phyloP scores from a whole-genome alignment of 495 filamentous ascomycete species.

The Xylaria intraflava region DNA sequence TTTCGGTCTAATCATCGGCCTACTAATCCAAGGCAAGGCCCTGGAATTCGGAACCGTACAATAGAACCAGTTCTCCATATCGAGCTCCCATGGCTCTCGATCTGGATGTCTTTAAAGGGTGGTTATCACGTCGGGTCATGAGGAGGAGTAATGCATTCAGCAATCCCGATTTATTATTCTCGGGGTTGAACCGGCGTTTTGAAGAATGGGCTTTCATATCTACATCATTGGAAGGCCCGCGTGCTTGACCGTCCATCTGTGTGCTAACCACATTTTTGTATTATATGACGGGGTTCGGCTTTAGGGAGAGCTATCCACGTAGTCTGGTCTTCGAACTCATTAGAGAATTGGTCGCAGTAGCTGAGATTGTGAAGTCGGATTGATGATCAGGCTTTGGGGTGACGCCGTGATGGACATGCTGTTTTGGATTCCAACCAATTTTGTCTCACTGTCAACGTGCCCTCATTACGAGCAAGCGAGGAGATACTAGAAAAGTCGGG shows the following conservation, averaged over 20 bases:
- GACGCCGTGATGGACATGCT: neutral
- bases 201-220: constrained; percentile 8
- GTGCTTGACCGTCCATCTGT: neutral
- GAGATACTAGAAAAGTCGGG: neutral
- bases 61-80: neutral
- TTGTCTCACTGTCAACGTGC: neutral
- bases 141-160: constrained; percentile 9
- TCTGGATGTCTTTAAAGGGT: neutral
- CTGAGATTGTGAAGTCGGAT: neutral
- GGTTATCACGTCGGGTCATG: constrained; percentile 2
- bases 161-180: constrained; percentile 7
- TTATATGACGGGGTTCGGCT: constrained; percentile 6
- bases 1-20: constrained; percentile 94
- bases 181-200: constrained; percentile 13
- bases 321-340: constrained; percentile 6
- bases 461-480: neutral
- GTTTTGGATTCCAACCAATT: neutral
- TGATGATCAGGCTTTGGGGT: neutral
- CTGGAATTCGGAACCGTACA: constrained; percentile 54
- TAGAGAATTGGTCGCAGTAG: neutral
- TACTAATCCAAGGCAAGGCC: constrained; percentile 79
- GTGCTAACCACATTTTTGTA: constrained; percentile 11
- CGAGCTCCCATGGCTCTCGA: neutral
- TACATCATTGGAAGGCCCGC: constrained; percentile 3
- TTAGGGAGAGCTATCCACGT: neutral